Evolutionary conservation across 345 rosid genomes (phyloP).

Genomic region (Theobroma cacao): DNA sequence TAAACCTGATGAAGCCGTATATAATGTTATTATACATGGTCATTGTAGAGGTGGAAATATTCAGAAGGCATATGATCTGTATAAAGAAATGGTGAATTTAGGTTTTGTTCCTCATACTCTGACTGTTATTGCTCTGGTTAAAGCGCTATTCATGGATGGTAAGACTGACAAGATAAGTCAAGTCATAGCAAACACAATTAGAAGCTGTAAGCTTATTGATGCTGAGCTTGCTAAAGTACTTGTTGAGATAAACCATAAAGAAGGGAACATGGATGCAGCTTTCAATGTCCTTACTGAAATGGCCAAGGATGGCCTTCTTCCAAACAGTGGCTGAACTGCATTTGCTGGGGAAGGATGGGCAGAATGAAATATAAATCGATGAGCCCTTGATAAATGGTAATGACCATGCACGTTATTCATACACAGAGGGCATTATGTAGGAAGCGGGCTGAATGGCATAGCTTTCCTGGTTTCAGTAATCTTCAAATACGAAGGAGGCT

Average conservation of each 20-base stretch:
- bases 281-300: conserved; percentile 66
- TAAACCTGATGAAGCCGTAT: conserved; percentile 64
- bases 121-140: conserved; percentile 63
- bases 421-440: not conserved
- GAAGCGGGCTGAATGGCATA: not conserved
- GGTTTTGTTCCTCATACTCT: conserved; percentile 70
- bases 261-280: conserved; percentile 83
- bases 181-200: conserved; percentile 46
- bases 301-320: conserved; percentile 92
- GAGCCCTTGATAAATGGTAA: not conserved
- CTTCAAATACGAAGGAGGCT: not conserved
- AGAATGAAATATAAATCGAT: conserved; percentile 2
- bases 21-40: conserved; percentile 80
- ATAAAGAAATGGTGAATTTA: conserved; percentile 57
- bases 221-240: conserved; percentile 72
- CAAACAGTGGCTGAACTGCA: conserved; percentile 41
- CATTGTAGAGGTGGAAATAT: conserved; percentile 63
- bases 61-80: conserved; percentile 57
- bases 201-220: conserved; percentile 77
- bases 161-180: conserved; percentile 52
- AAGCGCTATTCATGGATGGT: conserved; percentile 51
- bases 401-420: not conserved
- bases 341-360: conserved; percentile 11
- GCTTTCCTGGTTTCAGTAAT: not conserved
- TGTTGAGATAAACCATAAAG: conserved; percentile 74